Conservation (phyloP, 495 filamentous ascomycete species). For the Tuber brumale region DNA sequence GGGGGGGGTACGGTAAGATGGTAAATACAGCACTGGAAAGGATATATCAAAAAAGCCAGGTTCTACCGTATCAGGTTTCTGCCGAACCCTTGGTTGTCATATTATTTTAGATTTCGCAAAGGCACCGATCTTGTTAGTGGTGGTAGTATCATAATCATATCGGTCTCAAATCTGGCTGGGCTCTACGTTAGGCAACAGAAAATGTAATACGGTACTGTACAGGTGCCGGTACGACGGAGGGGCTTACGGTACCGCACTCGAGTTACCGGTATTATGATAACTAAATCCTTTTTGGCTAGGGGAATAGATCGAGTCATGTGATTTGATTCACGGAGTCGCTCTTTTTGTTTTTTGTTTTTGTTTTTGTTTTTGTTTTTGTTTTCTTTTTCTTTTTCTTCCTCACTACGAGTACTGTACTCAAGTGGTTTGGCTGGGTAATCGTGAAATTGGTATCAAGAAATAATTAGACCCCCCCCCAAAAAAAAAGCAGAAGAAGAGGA, state of each 20-base stretch:
- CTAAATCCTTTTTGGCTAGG: too few species aligned
- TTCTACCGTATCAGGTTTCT: not conserved
- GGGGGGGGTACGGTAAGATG: too few species aligned
- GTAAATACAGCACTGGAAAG: not conserved
- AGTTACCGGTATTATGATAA: too few species aligned
- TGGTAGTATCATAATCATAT: too few species aligned
- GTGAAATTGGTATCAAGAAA: not conserved
- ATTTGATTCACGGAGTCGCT: not conserved
- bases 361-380: not conserved
- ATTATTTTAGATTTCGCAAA: too few species aligned
- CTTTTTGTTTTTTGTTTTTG: not conserved
- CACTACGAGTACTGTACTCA: not conserved
- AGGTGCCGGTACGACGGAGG: too few species aligned
- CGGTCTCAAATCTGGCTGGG: too few species aligned
- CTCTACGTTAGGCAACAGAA: too few species aligned
- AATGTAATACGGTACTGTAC: too few species aligned
- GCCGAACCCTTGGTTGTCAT: not conserved
- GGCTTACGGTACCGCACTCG: too few species aligned
- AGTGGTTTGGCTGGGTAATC: not conserved
- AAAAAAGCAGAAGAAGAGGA: not conserved
- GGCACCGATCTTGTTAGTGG: too few species aligned
- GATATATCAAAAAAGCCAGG: not conserved
- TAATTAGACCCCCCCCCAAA: too few species aligned
- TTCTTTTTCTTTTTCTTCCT: not conserved
- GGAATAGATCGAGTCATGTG: not conserved